A percentile compares a stretch with the other conserved stretches of the same genome.
These are phyloP conservation scores for Ogataea trehalophila DNA, from an alignment of 805 yeast genomes.

Conservation along the genomic window DNA sequence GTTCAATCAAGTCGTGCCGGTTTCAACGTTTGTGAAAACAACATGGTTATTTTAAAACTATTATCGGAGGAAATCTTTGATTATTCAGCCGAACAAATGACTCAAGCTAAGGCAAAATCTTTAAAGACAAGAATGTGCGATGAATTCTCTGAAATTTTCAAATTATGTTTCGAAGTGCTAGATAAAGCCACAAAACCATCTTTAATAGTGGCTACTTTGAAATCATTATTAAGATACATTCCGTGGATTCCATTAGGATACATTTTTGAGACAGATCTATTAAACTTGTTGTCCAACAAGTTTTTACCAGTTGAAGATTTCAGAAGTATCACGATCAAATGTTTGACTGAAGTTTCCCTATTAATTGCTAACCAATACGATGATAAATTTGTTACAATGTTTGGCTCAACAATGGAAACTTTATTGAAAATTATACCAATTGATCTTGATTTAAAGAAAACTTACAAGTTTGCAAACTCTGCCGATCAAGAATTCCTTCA, in stretches of 20 bases:
- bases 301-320: constrained; percentile 76
- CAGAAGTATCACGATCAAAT: constrained; percentile 80
- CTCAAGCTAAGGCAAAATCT: constrained; percentile 86
- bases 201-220: constrained; percentile 76
- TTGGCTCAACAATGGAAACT: constrained; percentile 68
- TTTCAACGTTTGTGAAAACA: constrained; percentile 93
- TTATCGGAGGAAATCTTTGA: constrained; percentile 96
- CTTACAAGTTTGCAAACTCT: constrained; percentile 71
- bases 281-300: constrained; percentile 66
- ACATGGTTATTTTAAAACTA: constrained; percentile 85
- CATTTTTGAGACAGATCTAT: constrained; percentile 81
- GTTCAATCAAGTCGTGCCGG: constrained; percentile 80
- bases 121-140: constrained; percentile 80
- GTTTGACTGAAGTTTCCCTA: constrained; percentile 85
- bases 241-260: constrained; percentile 94
- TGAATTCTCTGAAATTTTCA: constrained; percentile 91
- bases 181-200: constrained; percentile 86
- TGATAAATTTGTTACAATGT: constrained; percentile 60
- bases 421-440: constrained; percentile 67
- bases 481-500: constrained; percentile 91
- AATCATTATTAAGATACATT: constrained; percentile 75
- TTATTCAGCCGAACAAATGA: constrained; percentile 91
- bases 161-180: constrained; percentile 87
- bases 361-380: constrained; percentile 53
- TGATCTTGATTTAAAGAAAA: constrained; percentile 60